phyloP scores from a whole-genome alignment of 768 basidiomycete genomes.

The Cystofilobasidium macerans region DNA sequence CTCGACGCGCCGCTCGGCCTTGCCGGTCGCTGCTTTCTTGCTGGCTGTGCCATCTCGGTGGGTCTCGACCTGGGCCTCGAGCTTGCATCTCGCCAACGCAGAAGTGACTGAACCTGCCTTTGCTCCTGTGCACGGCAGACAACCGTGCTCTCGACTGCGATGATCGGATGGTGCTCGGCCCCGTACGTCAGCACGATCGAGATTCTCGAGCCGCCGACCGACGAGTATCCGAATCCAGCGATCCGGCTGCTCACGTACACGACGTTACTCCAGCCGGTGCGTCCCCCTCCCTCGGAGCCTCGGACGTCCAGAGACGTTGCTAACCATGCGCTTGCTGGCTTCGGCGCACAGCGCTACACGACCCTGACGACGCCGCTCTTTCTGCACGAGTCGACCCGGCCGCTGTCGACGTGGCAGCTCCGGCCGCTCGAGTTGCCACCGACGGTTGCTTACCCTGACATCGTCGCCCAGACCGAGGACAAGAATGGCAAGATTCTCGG shows the following conservation, averaged over 20 bases:
- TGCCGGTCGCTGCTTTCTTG: conserved; percentile 57
- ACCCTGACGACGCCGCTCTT: conserved; percentile 25
- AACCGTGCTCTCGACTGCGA: conserved; percentile 59
- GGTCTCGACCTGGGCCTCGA: background rate
- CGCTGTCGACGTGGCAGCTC: conserved; percentile 24
- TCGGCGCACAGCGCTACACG: conserved; percentile 17
- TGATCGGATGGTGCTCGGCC: conserved; percentile 59
- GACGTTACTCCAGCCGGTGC: conserved; percentile 17
- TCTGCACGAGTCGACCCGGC: conserved; percentile 19
- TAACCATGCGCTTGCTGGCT: background rate
- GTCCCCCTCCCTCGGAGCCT: background rate
- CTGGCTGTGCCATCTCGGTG: conserved; percentile 52
- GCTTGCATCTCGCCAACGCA: background rate
- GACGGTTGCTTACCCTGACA: conserved; percentile 12
- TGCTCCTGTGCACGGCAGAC: conserved; percentile 40
- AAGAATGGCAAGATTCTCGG: conserved; percentile 21
- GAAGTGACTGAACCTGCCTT: background rate
- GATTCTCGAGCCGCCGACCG: conserved; percentile 19
- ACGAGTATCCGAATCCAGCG: conserved; percentile 14
- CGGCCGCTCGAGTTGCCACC: conserved; percentile 10
- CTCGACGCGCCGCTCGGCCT: conserved; percentile 66
- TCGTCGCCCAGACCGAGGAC: conserved; percentile 24
- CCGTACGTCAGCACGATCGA: conserved; percentile 59
- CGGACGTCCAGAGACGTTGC: too few species aligned
- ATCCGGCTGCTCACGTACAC: conserved; percentile 24